These are phyloP conservation scores for Psilocybe cubensis DNA, from an alignment of 768 basidiomycete species.

Conservation along the genomic window DNA sequence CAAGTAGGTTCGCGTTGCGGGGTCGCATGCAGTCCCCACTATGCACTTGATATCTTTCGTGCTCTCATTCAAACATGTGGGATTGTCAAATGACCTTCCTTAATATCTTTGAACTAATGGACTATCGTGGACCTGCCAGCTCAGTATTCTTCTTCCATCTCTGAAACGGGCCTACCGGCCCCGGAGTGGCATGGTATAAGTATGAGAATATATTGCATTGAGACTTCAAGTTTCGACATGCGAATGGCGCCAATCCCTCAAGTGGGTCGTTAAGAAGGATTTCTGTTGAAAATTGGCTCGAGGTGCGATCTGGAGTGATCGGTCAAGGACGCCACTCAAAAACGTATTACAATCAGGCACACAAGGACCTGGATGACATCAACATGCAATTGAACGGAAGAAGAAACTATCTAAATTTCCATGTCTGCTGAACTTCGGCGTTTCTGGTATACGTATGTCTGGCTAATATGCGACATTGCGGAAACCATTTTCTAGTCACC, in stretches of 20 bases:
- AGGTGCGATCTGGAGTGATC: no score
- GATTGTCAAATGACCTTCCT: constrained; percentile 18
- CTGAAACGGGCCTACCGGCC: neutral
- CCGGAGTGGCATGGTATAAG: neutral
- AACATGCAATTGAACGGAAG: neutral
- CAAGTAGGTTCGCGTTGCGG: no score
- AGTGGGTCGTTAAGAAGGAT: no score
- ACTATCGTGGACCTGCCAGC: constrained; percentile 5
- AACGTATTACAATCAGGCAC: no score
- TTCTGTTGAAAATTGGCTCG: no score
- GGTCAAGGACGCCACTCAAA: no score
- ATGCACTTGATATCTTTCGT: neutral
- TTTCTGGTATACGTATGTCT: constrained; percentile 5
- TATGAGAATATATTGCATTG: no score
- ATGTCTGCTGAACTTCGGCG: constrained; percentile 18
- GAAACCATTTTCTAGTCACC: neutral
- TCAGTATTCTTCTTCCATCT: neutral
- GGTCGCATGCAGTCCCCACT: neutral
- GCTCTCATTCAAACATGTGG: constrained; percentile 11
- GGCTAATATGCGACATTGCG: neutral
- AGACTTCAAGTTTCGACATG: no score
- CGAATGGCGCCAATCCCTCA: no score
- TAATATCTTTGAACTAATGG: neutral
- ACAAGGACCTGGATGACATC: no score
- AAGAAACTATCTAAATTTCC: neutral